Conservation (phyloP, 768 basidiomycete genomes). For the Boletus vermiculosoides region DNA sequence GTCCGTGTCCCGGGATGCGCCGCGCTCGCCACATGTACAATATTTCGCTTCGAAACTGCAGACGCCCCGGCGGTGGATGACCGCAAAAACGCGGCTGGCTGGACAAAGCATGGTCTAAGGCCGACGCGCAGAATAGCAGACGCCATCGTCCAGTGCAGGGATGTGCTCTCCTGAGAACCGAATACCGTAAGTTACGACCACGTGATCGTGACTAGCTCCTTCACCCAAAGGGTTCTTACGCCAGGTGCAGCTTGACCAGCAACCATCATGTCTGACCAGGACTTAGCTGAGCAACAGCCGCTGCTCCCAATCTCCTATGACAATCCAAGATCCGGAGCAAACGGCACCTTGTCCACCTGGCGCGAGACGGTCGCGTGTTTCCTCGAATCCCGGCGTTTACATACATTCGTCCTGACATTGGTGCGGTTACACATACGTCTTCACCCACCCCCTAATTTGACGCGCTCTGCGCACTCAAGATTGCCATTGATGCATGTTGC, state of each 20-base stretch:
- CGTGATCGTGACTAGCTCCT: slow-evolving; percentile 11
- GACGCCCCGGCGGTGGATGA: background rate
- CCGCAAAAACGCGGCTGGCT: slow-evolving; percentile 2
- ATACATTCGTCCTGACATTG: slow-evolving; percentile 56
- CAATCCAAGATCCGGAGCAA: slow-evolving; percentile 6
- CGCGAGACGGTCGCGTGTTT: slow-evolving; percentile 41
- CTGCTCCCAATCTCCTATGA: slow-evolving; percentile 39
- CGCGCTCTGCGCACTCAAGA: slow-evolving; percentile 35
- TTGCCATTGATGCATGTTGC: slow-evolving; percentile 61
- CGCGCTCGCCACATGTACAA: background rate
- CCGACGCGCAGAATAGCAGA: slow-evolving; percentile 20
- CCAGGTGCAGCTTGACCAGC: background rate
- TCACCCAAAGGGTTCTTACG: background rate
- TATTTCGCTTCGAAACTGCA: slow-evolving; percentile 1
- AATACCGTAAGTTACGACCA: background rate
- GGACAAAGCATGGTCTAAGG: slow-evolving; percentile 11
- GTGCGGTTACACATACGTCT: slow-evolving; percentile 39
- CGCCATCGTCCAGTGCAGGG: slow-evolving; percentile 5
- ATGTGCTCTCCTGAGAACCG: background rate
- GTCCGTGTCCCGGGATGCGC: background rate
- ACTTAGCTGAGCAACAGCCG: slow-evolving; percentile 46
- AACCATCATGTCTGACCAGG: slow-evolving; percentile 26
- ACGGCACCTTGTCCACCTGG: slow-evolving; percentile 16
- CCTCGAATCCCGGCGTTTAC: slow-evolving; percentile 54
- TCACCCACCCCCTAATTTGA: slow-evolving; percentile 14